Percentiles rank a stretch among this genome's conserved stretches.
phyloP scores from a whole-genome alignment of 176 grass and related monocot species.

The Hordeum vulgare region MorexV3_pseudomolecules_assembly NC_058522.1:115909433-115909932 shows the following conservation, averaged over 20 bases:
- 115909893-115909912: not conserved
- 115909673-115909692: conserved; percentile 4
- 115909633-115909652: not conserved
- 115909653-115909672: conserved; percentile 33
- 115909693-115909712: conserved; percentile 25
- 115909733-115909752: not conserved
- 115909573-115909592: conserved; percentile 40
- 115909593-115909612: accelerated
- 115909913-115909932: not conserved
- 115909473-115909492: conserved; percentile 39
- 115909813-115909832: not conserved
- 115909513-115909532: conserved; percentile 42
- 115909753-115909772: conserved; percentile 22
- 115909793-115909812: conserved; percentile 4
- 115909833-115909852: conserved; percentile 6
- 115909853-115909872: conserved; percentile 10
- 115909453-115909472: conserved; percentile 50
- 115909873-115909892: not conserved
- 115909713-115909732: conserved; percentile 18
- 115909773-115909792: not conserved
- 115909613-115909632: not conserved
- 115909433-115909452: conserved; percentile 50
- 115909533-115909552: conserved; percentile 34
- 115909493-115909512: conserved; percentile 61
- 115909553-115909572: conserved; percentile 38